Base-by-base conservation (phyloP, 331 rosid genomes). In the Acacia concinna region DNA sequence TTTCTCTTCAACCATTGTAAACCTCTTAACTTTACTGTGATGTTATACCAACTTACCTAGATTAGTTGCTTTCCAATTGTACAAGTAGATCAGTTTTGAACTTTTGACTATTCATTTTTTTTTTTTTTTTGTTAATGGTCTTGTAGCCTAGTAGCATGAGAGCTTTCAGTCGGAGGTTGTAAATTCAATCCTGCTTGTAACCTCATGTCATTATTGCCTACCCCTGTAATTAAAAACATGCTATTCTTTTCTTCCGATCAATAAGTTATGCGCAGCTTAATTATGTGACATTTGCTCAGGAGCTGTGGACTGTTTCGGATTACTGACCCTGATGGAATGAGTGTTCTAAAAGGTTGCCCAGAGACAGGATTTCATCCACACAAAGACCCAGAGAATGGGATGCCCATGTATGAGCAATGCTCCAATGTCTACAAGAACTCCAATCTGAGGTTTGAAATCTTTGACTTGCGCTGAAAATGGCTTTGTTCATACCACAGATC, bases 381-480 rank as follows among this genome's bases (percentile, higher is more conserved):
- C 88, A 56, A 70, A 37, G 96, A 92, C 44, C 85, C 91, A 34
- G 86, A 84, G 14, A 88, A 86, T 77, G 92, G 93, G 21, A 83
- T 69, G 71, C 87, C 90, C 64, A 72, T 92, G 68, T 94, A 89
- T 63, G 90, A 83, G 78, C 85, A 83, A 67, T 94, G 93, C 87
- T 77, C 89, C 80, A 87, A 91, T 78, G 94, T 94, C 65, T 91
- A 92, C 87, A 89, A 68, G 77, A 91, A 89, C 79, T 82, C 95
- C 62, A 88, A 91, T 77, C 81, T 94, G 80, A 87, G 95, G 88
- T 94, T 92, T 77, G 97, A 92, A 86, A 90, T 94, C 68, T 86
- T 89, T 63, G 97, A 92, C 78, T 84, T 92, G 85, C 95, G 95
- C n/a, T 88, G 81, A 92, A 21, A 69, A 52, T 59, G 78, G 52